Evolutionary conservation across 176 grass and related monocot species (phyloP), one percentile per base, ranked within the genome.

Genomic region (Musa itinerans): DNA sequence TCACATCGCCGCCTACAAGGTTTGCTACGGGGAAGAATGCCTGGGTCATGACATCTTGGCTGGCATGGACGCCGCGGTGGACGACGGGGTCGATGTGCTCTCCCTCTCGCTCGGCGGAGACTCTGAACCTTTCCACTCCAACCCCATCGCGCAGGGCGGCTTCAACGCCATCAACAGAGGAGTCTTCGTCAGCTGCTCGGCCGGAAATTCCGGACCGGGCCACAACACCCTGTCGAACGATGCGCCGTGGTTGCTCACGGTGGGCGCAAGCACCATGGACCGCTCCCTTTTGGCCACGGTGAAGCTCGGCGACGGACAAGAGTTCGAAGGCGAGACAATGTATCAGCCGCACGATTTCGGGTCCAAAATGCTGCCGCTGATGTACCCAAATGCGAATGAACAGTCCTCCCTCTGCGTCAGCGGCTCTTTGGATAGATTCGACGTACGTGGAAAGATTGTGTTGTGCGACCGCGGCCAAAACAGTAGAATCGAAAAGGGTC

Each of bases 231-330:
- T 89, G 67, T 80, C 83, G 14, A 89, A 89, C 54, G 81, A 78
- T 11, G 77, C 80, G 15, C 87, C 83, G 0, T 86, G 87, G 81
- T 25, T 81, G 54, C 80, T 89, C 58, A 85, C 87, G n/a, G 80
- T 83, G 21, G 88, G 72, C 0, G 85, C 84, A 8, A 87, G 84
- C 78, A 84, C 88, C 34, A 79, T 84, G 78, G 80, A 81, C n/a
- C 74, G 86, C 1, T 72, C 81, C 50, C 5, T 89, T 2, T 21
- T 86, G 8, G 86, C 92, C 14, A 52, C 23, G 1, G 20, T 89
- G 24, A 77, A 52, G 61, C 88, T 96, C n/a, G 86, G 88, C 14
- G 86, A 87, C 7, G 71, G 82, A 20, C 1, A 76, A 10, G 79
- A 78, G 55, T 9, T 96, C 29, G 9, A 77, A 1, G 92, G 92